Evolutionary conservation across 2,329 filamentous ascomycete species (phyloP).

Genomic region (Paramyrothecium sp.): DNA sequence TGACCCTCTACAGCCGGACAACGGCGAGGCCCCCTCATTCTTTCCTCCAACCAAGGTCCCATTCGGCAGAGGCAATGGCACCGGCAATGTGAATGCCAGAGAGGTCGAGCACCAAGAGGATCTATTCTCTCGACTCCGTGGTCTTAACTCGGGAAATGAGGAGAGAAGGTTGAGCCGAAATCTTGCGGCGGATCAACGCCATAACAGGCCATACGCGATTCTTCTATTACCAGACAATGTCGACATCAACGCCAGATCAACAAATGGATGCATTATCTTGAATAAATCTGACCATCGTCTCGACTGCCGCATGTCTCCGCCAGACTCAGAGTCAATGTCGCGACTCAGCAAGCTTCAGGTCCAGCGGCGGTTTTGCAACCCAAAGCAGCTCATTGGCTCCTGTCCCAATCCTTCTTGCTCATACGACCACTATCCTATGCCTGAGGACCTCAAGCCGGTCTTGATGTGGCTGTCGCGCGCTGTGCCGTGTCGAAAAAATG

Average conservation of each 20-base stretch:
- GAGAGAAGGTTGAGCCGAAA: slow-evolving; percentile 8
- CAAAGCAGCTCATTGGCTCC: slow-evolving; percentile 10
- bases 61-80: neutral
- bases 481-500: slow-evolving; percentile 12
- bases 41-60: neutral
- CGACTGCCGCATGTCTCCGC: slow-evolving; percentile 10
- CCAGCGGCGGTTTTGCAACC: slow-evolving; percentile 16
- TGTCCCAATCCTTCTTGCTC: slow-evolving; percentile 14
- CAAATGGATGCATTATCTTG: slow-evolving; percentile 11
- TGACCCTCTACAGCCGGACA: neutral
- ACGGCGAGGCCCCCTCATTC: neutral
- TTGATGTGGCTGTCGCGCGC: slow-evolving; percentile 13
- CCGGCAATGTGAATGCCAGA: neutral
- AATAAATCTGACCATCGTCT: slow-evolving; percentile 15
- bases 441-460: slow-evolving; percentile 12
- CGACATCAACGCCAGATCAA: slow-evolving; percentile 12
- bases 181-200: neutral
- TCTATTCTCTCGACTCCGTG: neutral
- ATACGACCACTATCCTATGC: slow-evolving; percentile 15
- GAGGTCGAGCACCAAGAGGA: neutral
- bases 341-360: slow-evolving; percentile 12
- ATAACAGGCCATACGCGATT: slow-evolving; percentile 5
- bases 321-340: slow-evolving; percentile 6
- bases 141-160: slow-evolving; percentile 1
- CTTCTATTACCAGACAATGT: slow-evolving; percentile 11